Base-by-base conservation (phyloP, 495 filamentous ascomycete species). In the Hyaloscypha hepaticicola region DNA sequence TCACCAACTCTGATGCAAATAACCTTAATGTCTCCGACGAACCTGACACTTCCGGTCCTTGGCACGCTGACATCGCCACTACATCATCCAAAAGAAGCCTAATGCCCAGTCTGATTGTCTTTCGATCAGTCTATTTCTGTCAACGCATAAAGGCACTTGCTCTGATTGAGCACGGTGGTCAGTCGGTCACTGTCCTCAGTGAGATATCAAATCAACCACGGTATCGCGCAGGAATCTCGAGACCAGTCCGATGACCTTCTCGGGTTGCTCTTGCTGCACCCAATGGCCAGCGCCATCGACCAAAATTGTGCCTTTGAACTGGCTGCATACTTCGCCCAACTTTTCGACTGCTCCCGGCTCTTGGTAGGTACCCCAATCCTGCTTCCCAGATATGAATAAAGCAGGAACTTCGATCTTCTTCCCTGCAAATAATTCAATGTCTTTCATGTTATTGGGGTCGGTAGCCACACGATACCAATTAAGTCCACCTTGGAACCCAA, bases 301-400 rank as follows among this genome's bases (percentile, higher is more conserved):
- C 53, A 86, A 55, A 63, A 71, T 79, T 34, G 76, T 70, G 12
- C 81, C 77, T 61, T 78, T 75, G 61, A 85, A 87, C 64, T 81
- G 78, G n/a, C 72, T 75, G 67, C 79, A 84, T 1, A 79, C 77
- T 56, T 80, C 77, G 16, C 70, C 73, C 75, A 88, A 86, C 49
- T 78, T 78, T 68, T 88, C 83, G 21, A 90, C 61, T 16, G 81
- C 85, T 5, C 85, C 85, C 3, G 86, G 86, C 69, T 85, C 80
- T 70, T 90, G 87, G 69, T 85, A 88, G 33, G 82, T 86, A 0
- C 87, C 86, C 87, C 88, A 91, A 67, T 90, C 88, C 66, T 79
- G 66, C 57, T 76, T 79, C 14, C 87, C 87, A 52, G 78, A 81
- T 33, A 90, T 78, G 60, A 86, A 90, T 1, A 79, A 70, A 56